These are phyloP conservation scores for Calonectria hongkongensis DNA, from an alignment of 2,329 filamentous ascomycete species.

Conservation along the genomic window DNA sequence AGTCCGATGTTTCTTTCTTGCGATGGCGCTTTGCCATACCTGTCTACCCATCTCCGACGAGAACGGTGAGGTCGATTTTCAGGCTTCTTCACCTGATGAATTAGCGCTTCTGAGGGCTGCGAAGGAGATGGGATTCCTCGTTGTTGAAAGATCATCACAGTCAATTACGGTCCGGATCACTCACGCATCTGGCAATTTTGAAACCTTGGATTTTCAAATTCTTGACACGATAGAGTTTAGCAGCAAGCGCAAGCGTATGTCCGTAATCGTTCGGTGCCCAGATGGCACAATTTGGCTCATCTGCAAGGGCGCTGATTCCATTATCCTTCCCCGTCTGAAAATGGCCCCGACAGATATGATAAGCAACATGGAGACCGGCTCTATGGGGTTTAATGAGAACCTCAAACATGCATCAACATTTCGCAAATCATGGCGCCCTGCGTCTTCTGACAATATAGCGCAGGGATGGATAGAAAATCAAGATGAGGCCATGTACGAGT, in stretches of 20 bases:
- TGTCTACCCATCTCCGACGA: constrained; percentile 86
- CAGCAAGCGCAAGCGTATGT: constrained; percentile 93
- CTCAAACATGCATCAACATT: not conserved
- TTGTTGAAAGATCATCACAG: constrained; percentile 83
- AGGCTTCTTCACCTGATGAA: constrained; percentile 93
- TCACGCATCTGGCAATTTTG: constrained; percentile 59
- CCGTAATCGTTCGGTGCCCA: constrained; percentile 88
- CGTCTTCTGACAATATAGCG: not conserved
- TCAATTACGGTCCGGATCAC: constrained; percentile 75
- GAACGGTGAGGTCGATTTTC: constrained; percentile 84
- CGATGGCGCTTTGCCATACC: constrained; percentile 91
- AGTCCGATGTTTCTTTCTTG: constrained; percentile 87
- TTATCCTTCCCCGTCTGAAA: constrained; percentile 85
- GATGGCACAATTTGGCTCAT: constrained; percentile 88
- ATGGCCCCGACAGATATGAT: constrained; percentile 67
- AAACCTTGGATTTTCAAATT: constrained; percentile 83
- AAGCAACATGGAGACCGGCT: not conserved
- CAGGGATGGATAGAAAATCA: not conserved
- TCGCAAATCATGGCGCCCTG: not conserved
- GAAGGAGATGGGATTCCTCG: constrained; percentile 87
- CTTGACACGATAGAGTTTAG: constrained; percentile 94
- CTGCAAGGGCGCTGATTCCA: constrained; percentile 93
- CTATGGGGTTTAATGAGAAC: not conserved
- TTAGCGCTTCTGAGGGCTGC: constrained; percentile 89
- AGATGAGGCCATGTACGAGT: not conserved